Evolutionary conservation across 2,329 filamentous ascomycete genomes (phyloP), one percentile per base, ranked within the genome.

Genomic region (Lasiodiplodia sp.): DNA sequence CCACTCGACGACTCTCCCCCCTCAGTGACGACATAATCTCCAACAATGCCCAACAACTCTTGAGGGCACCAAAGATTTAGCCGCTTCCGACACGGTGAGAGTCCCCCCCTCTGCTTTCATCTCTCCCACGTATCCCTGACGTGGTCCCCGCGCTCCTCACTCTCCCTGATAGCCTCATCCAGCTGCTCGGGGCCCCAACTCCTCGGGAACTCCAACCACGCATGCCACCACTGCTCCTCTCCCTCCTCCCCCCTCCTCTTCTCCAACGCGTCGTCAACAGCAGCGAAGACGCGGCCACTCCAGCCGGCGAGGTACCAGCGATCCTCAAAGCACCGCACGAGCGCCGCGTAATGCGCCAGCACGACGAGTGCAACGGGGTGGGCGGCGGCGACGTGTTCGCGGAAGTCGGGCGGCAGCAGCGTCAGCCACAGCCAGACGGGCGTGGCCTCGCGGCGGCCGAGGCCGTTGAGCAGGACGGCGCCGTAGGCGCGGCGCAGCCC

Each of bases 191-290:
- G 10, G 1, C 31, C 21, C 8, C 44, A 66, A 2, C 1, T 4
- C 52, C 21, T 66, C 18, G 63, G 51, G 14, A 18, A 66, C 23
- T 55, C 63, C 49, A 66, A 14, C 63, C 63, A 66, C 6, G 8
- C 25, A 10, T 37, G 12, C 63, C 63, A 55, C 21, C 14, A 4
- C 63, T 66, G 51, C 3, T 56, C 51, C 51, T 44, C n/a, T 3
- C 8, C 40, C 2, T 7, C 3, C 0, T 2, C 40, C 6, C 16
- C 18, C 40, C 12, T 10, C 40, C 12, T 10, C 44, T 16, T 11
- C 44, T 34, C 63, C 63, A 66, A 7, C 44, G 63, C 37, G 11
- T 47, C 38, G 14, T 56, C 63, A 6, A 66, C 4, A 10, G 52
- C 51, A 4, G 2, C 34, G 4, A 44, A 47, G 12, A 56, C 49